Base-by-base conservation (phyloP, 2,329 filamentous ascomycete genomes). In the Harringtonia aguacate region DNA sequence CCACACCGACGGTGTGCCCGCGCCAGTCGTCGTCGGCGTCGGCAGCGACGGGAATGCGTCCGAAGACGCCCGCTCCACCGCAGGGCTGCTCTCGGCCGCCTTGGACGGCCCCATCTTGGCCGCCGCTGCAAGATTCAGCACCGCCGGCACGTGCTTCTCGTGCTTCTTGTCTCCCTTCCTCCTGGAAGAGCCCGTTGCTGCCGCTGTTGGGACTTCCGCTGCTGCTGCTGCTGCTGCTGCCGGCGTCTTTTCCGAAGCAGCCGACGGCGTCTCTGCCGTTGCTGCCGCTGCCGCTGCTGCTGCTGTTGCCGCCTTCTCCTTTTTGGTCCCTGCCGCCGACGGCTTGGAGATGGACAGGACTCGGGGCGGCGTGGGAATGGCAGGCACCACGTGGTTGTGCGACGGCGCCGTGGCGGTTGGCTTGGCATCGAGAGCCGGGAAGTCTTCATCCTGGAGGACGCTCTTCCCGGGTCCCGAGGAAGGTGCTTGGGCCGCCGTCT, bases 371-470 rank as follows among this genome's bases (percentile, higher is more conserved):
- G 56, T 58, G 0, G 61, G 58, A 4, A 60, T 55, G 7, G 24
- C 29, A 58, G 53, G 2, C 60, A 50, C 20, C 52, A 38, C 31
- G 21, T 42, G 24, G 24, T 10, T 6, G 7, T 27, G 22, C 4
- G 18, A 6, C 4, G 47, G 4, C 7, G 43, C 34, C 35, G 65
- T 62, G 36, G 59, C 57, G 9, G 65, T 62, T 37, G 60, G 57
- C 15, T 56, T 46, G 47, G 67, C 63, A 48, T 73, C 67, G 7
- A 81, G 61, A 4, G 75, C 70, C 12, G 79, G 79, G 52, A 81
- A 82, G 51, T 82, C 77, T 52, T 81, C 76, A 21, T 79, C 73
- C 47, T 77, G 70, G 36, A 79, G 58, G 27, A 70, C 48, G 41
- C 54, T 61, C 27, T 53, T 54, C 1, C 14, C 18, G 3, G 30